These are phyloP conservation scores for Austropuccinia psidii DNA, from an alignment of 1,284 basidiomycete genomes.

Conservation along the genomic window DNA sequence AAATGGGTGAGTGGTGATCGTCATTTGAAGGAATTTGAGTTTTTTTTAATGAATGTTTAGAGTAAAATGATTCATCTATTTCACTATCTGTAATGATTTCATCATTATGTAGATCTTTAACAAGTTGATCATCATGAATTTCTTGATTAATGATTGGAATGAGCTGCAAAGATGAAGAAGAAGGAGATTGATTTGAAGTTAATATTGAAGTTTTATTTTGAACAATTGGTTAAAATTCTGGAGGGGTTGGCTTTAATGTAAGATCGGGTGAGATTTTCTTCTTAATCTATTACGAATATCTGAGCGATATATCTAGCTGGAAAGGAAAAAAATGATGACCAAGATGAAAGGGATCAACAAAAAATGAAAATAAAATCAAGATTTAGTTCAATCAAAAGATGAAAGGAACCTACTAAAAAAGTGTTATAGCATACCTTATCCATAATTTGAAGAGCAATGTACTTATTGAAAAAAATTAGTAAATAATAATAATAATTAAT, in stretches of 20 bases:
- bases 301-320: not conserved
- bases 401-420: no score
- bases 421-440: constrained; percentile 55
- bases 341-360: no score
- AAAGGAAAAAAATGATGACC: not conserved
- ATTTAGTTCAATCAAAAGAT: no score
- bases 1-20: not conserved
- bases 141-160: no score
- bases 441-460: constrained; percentile 82
- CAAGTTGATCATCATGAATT: not conserved
- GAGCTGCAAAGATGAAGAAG: no score
- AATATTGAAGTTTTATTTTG: not conserved
- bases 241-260: not conserved
- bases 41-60: no score
- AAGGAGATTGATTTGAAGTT: not conserved
- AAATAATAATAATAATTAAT: no score
- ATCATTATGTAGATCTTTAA: no score
- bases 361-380: no score
- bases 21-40: no score
- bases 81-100: not conserved
- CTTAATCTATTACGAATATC: not conserved
- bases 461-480: not conserved
- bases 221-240: not conserved
- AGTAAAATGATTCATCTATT: not conserved
- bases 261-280: not conserved